phyloP scores from a whole-genome alignment of 352 stramenopile genomes.

The Phytopythium montanum region DNA sequence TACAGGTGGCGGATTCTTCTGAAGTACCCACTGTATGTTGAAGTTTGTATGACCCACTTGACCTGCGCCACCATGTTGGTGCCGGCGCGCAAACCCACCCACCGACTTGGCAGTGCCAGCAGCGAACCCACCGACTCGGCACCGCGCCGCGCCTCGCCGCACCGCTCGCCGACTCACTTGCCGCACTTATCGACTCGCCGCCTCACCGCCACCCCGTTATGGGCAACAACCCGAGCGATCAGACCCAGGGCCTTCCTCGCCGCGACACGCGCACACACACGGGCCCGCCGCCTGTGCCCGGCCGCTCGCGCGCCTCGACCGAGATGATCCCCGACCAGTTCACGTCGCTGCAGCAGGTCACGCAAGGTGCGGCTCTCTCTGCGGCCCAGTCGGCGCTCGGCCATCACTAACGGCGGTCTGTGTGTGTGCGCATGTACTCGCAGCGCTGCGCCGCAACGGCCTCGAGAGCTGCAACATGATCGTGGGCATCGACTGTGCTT shows the following conservation, averaged over 20 bases:
- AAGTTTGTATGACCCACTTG: background rate
- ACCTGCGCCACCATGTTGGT: background rate
- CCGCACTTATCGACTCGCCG: background rate
- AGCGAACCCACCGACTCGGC: background rate
- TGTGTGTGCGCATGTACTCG: background rate
- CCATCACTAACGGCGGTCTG: background rate
- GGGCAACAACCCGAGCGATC: constrained; percentile 20
- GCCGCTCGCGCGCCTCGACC: constrained; percentile 14
- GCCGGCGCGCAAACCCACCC: background rate
- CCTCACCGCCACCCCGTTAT: constrained; percentile 7
- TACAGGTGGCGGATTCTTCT: too few species aligned
- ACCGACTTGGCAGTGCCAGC: background rate
- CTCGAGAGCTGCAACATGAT: constrained; percentile 87
- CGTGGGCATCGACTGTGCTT: constrained; percentile 80
- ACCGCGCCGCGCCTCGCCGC: background rate
- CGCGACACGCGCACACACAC: constrained; percentile 27
- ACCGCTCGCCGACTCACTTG: background rate
- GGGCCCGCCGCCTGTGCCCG: constrained; percentile 27
- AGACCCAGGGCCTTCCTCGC: constrained; percentile 1
- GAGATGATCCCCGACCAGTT: constrained; percentile 75
- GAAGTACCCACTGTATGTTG: too few species aligned
- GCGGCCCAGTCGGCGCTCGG: background rate
- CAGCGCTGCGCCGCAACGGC: constrained; percentile 63
- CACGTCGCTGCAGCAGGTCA: constrained; percentile 63
- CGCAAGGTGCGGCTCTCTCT: constrained; percentile 19